These are phyloP conservation scores for Fusarium secorum DNA, from an alignment of 2,329 filamentous ascomycete genomes.

Conservation along the genomic window DNA sequence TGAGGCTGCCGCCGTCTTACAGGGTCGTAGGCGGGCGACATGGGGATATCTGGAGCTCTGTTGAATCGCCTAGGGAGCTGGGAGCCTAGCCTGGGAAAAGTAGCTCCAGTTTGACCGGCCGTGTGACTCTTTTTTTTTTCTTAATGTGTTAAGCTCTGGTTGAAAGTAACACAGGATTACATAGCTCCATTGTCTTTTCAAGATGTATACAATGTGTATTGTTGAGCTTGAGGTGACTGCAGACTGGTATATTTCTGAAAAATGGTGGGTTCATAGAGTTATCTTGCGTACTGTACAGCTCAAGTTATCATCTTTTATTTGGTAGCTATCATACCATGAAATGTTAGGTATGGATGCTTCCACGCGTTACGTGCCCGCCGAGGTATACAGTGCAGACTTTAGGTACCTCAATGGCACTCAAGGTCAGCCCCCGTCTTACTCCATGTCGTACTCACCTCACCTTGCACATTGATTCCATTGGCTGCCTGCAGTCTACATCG, in stretches of 20 bases:
- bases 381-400: neutral
- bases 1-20: slow-evolving; percentile 38
- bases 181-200: neutral
- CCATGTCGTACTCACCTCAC: slow-evolving; percentile 8
- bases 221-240: neutral
- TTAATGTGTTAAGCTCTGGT: neutral
- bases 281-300: neutral
- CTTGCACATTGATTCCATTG: slow-evolving; percentile 33
- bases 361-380: neutral
- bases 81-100: neutral
- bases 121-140: slow-evolving; percentile 16
- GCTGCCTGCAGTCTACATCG: slow-evolving; percentile 39
- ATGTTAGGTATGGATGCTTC: neutral
- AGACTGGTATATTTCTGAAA: neutral
- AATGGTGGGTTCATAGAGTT: neutral
- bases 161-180: neutral
- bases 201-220: neutral
- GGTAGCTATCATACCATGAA: neutral
- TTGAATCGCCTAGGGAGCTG: slow-evolving; percentile 1
- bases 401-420: neutral
- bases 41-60: slow-evolving; percentile 9
- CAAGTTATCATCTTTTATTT: neutral
- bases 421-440: slow-evolving; percentile 10
- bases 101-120: slow-evolving; percentile 1
- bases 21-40: slow-evolving; percentile 17